Conservation (phyloP, 768 basidiomycete genomes). For the Suillus ampliporus region DNA sequence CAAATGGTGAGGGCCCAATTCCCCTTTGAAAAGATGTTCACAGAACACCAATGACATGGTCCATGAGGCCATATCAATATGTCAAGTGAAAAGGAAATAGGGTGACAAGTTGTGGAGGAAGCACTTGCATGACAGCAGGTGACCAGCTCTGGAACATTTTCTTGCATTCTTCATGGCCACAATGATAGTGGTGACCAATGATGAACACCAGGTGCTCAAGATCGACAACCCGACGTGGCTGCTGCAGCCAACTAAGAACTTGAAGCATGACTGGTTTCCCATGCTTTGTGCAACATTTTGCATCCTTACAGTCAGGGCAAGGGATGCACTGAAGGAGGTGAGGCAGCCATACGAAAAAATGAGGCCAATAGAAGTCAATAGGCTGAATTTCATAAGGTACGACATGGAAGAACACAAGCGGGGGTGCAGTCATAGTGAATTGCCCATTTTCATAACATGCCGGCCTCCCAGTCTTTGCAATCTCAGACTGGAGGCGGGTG, state of each 20-base stretch:
- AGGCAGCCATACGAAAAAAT: constrained; percentile 9
- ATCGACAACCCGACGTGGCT: constrained; percentile 21
- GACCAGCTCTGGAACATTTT: constrained; percentile 37
- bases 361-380: background rate
- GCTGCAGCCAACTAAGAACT: constrained; percentile 3
- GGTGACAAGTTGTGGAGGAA: constrained; percentile 25
- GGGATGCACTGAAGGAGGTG: constrained; percentile 10
- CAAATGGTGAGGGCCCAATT: constrained; percentile 32
- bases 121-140: constrained; percentile 20
- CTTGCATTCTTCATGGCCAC: constrained; percentile 16
- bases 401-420: background rate
- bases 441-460: constrained; percentile 10
- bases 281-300: background rate
- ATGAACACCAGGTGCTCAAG: constrained; percentile 26
- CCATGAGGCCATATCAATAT: constrained; percentile 25
- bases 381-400: background rate
- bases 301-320: background rate
- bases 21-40: constrained; percentile 27
- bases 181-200: constrained; percentile 31
- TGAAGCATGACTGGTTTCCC: constrained; percentile 8
- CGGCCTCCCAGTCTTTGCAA: constrained; percentile 7
- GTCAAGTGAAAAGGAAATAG: constrained; percentile 31
- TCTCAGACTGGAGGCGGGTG: constrained; percentile 1
- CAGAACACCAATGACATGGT: constrained; percentile 21
- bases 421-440: constrained; percentile 1